These are phyloP conservation scores for Botrytis deweyae DNA, from an alignment of 2,329 filamentous ascomycete species.

Conservation along the genomic window DNA sequence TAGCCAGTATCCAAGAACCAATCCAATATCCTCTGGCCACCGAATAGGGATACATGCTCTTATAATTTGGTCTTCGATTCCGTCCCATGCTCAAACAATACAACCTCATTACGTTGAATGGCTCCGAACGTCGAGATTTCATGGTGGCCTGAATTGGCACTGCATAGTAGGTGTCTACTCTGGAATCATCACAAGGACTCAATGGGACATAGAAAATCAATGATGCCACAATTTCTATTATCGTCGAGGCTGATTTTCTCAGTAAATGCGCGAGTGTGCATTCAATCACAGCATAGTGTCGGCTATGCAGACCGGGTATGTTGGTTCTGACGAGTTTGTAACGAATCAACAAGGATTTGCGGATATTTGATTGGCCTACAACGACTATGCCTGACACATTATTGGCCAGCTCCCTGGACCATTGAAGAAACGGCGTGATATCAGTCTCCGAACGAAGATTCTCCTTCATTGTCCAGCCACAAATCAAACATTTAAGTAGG, in stretches of 20 bases:
- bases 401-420: neutral
- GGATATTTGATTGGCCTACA: neutral
- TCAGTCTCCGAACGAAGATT: neutral
- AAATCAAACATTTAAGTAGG: neutral
- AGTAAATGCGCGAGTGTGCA: slow-evolving; percentile 3
- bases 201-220: neutral
- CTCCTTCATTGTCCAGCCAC: neutral
- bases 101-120: neutral
- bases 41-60: neutral
- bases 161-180: neutral
- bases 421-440: neutral
- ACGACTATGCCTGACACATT: neutral
- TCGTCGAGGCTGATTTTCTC: neutral
- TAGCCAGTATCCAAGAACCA: neutral
- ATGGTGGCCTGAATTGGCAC: neutral
- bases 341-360: neutral
- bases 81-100: neutral
- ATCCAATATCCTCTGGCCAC: neutral
- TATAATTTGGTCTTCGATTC: neutral
- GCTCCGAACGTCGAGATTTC: neutral
- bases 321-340: neutral
- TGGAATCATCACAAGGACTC: too few species aligned
- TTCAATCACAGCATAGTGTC: neutral
- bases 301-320: slow-evolving; percentile 8
- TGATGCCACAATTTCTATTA: neutral